These are phyloP conservation scores for Albatrellus ellisii DNA, from an alignment of 768 basidiomycete species.

Conservation along the genomic window DNA sequence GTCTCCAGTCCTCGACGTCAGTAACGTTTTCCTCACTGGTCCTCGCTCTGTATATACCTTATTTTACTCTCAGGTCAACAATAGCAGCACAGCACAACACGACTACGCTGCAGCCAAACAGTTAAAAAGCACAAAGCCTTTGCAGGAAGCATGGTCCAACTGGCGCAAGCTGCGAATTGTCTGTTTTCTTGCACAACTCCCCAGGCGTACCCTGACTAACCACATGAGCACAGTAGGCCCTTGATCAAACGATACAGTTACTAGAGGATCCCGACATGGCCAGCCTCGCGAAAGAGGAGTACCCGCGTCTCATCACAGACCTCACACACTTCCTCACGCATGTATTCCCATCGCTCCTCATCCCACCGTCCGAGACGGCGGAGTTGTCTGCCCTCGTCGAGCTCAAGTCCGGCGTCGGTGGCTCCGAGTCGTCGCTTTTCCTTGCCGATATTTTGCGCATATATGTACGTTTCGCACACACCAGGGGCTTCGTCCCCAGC, in stretches of 20 bases:
- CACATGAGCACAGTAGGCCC: constrained; percentile 4
- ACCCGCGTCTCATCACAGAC: constrained; percentile 1
- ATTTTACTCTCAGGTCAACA: too few species aligned
- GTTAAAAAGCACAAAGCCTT: not conserved
- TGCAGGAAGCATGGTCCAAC: not conserved
- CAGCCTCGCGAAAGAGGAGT: constrained; percentile 10
- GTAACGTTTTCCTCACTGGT: too few species aligned
- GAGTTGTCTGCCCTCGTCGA: constrained; percentile 74
- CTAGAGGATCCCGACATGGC: constrained; percentile 11
- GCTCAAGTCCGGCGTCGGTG: constrained; percentile 87
- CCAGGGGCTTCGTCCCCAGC: constrained; percentile 46
- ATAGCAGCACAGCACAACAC: not conserved
- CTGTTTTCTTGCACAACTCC: not conserved
- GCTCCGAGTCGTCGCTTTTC: constrained; percentile 79
- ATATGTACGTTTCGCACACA: constrained; percentile 56
- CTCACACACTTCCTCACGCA: constrained; percentile 16
- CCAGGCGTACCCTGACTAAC: not conserved
- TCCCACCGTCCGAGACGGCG: constrained; percentile 56
- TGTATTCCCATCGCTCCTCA: constrained; percentile 58
- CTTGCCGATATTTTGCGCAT: constrained; percentile 65
- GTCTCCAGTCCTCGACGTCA: too few species aligned
- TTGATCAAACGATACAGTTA: constrained; percentile 8
- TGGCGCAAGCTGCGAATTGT: not conserved
- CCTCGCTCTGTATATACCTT: too few species aligned
- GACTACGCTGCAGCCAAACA: not conserved